Conservation (phyloP, 2,329 filamentous ascomycete genomes). For the Neospermospora avenae region DNA sequence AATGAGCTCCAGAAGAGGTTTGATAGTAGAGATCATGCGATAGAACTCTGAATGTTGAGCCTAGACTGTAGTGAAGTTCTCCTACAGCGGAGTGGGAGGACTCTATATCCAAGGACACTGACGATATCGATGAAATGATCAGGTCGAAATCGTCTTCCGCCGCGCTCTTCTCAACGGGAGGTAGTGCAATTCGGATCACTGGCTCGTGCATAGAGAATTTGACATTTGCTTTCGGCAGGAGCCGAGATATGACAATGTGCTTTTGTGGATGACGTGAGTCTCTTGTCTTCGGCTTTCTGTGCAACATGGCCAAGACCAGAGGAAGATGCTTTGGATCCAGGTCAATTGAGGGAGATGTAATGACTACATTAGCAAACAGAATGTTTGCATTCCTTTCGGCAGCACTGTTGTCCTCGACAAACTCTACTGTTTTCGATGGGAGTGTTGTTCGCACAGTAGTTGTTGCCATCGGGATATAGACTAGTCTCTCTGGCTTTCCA, state of each 20-base stretch:
- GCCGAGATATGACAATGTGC: slow-evolving; percentile 76
- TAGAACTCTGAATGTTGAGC: slow-evolving; percentile 76
- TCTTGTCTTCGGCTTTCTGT: slow-evolving; percentile 47
- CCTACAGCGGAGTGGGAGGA: slow-evolving; percentile 88
- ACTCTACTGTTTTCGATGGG: slow-evolving; percentile 88
- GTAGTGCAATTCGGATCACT: slow-evolving; percentile 83
- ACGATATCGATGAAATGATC: slow-evolving; percentile 92
- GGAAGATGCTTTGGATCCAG: slow-evolving; percentile 90
- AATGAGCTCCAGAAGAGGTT: slow-evolving; percentile 74
- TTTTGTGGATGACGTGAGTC: slow-evolving; percentile 46
- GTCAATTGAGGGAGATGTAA: slow-evolving; percentile 93
- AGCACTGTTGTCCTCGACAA: slow-evolving; percentile 65
- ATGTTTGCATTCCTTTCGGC: slow-evolving; percentile 94
- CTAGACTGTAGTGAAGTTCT: slow-evolving; percentile 82
- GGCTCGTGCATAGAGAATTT: slow-evolving; percentile 97
- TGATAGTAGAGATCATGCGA: slow-evolving; percentile 94
- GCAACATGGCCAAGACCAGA: slow-evolving; percentile 73
- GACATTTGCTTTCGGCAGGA: slow-evolving; percentile 89
- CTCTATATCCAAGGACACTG: slow-evolving; percentile 87
- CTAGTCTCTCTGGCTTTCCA: slow-evolving; percentile 76
- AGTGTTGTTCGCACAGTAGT: slow-evolving; percentile 92
- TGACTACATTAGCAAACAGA: slow-evolving; percentile 78
- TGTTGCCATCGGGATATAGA: slow-evolving; percentile 97
- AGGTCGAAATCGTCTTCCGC: slow-evolving; percentile 85
- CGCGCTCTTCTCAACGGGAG: slow-evolving; percentile 64